Evolutionary conservation across 441 rosid species (phyloP), one percentile per base, ranked within the genome.

Genomic region (Erodium moschatum): DNA sequence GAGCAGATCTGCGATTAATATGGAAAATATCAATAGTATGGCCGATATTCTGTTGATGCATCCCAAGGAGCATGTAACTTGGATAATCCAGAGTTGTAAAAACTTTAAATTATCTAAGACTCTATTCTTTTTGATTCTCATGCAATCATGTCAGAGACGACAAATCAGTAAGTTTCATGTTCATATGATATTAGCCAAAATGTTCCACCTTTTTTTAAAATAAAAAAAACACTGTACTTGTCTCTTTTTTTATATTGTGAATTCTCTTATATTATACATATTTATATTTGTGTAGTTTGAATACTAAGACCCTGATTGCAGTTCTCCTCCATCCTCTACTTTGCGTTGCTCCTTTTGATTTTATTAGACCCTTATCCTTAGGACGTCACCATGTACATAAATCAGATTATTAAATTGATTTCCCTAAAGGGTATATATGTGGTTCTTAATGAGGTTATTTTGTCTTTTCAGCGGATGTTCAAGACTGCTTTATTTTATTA

Each of bases 11-110:
- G 71, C 81, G 24, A 44, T 83, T 79, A 92, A 92, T 73, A 71
- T 86, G 86, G 84, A 83, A 78, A 84, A 85, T 65, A 73, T 92
- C 67, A 79, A 80, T 76, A 72, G 81, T 80, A 75, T 92, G 83
- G 90, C 89, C 18, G 87, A 85, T 48, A 70, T 75, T 54, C 79
- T 92, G 70, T 72, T 78, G 70, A 62, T 50, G 75, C 69, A 77
- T 44, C 92, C 96, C 66, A 77, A 70, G 76, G 87, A 87, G 42
- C 73, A 72, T 58, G 60, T 86, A 72, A 80, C 84, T 21, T 86
- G 91, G 93, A 77, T 96, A 74, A 74, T 73, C 56, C 72, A 74
- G 77, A 87, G 84, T 73, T 82, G 83, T 81, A 73, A 76, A 62
- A 80, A 84, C 67, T 76, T 70, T 69, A 73, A 76, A 74, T 66